These are phyloP conservation scores for Atkinsonella hypoxylon DNA, from an alignment of 2,329 filamentous ascomycete species.

Conservation along the genomic window DNA sequence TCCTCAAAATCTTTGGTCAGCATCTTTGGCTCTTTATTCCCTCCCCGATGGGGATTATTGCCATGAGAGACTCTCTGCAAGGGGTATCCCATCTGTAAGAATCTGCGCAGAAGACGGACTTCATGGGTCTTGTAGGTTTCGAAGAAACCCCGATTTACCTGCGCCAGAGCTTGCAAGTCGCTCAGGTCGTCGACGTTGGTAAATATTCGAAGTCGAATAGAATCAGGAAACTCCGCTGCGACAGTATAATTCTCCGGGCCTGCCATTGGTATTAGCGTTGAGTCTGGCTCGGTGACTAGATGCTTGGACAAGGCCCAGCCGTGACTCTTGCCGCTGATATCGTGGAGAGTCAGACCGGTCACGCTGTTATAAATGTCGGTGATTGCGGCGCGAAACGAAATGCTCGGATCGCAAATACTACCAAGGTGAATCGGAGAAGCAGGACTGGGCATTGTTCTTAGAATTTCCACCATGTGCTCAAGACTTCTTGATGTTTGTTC, in stretches of 20 bases:
- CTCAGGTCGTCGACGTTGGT: conserved; percentile 25
- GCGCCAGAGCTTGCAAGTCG: conserved; percentile 31
- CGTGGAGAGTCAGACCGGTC: conserved; percentile 33
- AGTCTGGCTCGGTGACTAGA: conserved; percentile 22
- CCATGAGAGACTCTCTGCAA: conserved; percentile 1
- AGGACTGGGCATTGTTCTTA: conserved; percentile 32
- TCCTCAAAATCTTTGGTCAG: conserved; percentile 18
- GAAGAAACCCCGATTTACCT: conserved; percentile 31
- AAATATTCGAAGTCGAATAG: conserved; percentile 28
- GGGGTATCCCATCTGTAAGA: conserved; percentile 18
- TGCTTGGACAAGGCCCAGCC: conserved; percentile 38
- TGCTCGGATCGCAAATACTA: conserved; percentile 37
- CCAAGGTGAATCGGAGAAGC: conserved; percentile 27
- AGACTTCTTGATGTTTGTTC: conserved; percentile 26
- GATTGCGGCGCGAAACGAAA: conserved; percentile 33
- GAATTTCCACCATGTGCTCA: conserved; percentile 30
- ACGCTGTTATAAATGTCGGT: conserved; percentile 41
- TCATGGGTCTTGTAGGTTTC: conserved; percentile 33
- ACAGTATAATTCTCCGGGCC: conserved; percentile 19
- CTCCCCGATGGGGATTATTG: conserved; percentile 3
- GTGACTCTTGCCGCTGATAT: conserved; percentile 34
- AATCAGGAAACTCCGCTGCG: conserved; percentile 22
- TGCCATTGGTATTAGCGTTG: conserved; percentile 15
- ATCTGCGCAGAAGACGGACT: conserved; percentile 24
- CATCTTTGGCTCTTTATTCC: conserved; percentile 23